phyloP scores from a whole-genome alignment of 1,139 yeast genomes.

The Blastobotrys elegans region DNA sequence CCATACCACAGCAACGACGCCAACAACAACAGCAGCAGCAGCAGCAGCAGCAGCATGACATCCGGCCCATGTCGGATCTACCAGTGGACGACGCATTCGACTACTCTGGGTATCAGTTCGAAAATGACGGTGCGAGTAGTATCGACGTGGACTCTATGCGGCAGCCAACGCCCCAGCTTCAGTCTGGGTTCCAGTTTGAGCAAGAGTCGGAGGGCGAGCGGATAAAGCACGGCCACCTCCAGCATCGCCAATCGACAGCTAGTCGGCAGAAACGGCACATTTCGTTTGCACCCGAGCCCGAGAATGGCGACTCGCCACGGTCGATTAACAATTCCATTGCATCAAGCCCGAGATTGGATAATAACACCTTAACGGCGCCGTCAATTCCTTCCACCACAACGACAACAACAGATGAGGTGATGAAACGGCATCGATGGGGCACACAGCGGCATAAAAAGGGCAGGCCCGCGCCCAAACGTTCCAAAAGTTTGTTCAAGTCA shows the following conservation, averaged over 20 bases:
- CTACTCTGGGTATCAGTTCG: constrained; percentile 18
- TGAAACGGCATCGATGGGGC: constrained; percentile 86
- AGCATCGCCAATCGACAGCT: neutral
- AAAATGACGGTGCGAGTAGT: neutral
- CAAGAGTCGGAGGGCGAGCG: neutral
- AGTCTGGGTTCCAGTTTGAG: constrained; percentile 4
- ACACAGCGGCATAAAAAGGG: constrained; percentile 77
- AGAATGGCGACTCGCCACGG: no score
- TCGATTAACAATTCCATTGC: no score
- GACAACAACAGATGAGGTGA: constrained; percentile 37
- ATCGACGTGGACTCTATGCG: neutral
- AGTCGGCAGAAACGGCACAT: constrained; percentile 15
- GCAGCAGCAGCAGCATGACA: constrained; percentile 12
- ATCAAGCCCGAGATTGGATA: constrained; percentile 2
- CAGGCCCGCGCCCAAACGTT: constrained; percentile 42
- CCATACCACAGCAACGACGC: no score
- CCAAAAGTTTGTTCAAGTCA: constrained; percentile 24
- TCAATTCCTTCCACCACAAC: neutral
- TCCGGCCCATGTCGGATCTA: constrained; percentile 22
- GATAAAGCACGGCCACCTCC: neutral
- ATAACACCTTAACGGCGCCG: constrained; percentile 1
- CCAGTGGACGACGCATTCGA: constrained; percentile 28
- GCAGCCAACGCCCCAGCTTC: neutral
- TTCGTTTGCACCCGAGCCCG: constrained; percentile 14
- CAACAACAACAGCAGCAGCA: neutral